Conservation (phyloP, 1,139 yeast genomes). For the Debaryomycetaceae sp. region DNA sequence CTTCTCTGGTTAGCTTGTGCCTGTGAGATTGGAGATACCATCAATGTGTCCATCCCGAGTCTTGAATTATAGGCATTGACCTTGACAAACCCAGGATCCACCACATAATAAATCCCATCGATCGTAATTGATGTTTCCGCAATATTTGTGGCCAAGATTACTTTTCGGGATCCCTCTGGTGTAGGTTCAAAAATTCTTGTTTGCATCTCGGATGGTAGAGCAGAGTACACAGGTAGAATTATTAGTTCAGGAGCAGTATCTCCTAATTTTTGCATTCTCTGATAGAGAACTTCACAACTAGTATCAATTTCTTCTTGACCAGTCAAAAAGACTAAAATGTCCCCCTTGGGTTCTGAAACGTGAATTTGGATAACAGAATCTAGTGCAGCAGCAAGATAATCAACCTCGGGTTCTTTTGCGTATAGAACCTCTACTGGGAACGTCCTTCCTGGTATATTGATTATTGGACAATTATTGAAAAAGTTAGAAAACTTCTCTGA, state of each 20-base stretch:
- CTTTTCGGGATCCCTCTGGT: constrained; percentile 67
- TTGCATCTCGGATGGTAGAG: constrained; percentile 75
- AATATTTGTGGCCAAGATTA: constrained; percentile 73
- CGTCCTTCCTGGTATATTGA: constrained; percentile 84
- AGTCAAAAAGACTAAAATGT: constrained; percentile 77
- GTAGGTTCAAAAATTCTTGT: constrained; percentile 71
- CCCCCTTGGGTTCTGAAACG: constrained; percentile 73
- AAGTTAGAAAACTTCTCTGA: constrained; percentile 76
- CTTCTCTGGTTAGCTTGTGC: constrained; percentile 83
- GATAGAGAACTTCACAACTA: constrained; percentile 70
- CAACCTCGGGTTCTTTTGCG: constrained; percentile 78
- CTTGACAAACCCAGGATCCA: constrained; percentile 81
- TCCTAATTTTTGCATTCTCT: constrained; percentile 66
- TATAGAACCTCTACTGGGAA: constrained; percentile 82
- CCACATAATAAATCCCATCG: constrained; percentile 73
- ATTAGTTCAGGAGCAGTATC: constrained; percentile 62
- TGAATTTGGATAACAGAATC: constrained; percentile 84
- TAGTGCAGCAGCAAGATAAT: constrained; percentile 76
- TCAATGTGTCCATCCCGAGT: constrained; percentile 73
- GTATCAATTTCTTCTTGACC: constrained; percentile 97
- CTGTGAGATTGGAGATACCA: constrained; percentile 72
- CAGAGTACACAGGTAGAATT: constrained; percentile 83
- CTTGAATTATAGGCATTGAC: constrained; percentile 73
- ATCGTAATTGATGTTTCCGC: constrained; percentile 83
- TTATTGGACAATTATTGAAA: constrained; percentile 75